Evolutionary conservation across 257 asterid genomes (phyloP), one percentile per base, ranked within the genome.

Genomic region (Pogostemon cablin): DNA sequence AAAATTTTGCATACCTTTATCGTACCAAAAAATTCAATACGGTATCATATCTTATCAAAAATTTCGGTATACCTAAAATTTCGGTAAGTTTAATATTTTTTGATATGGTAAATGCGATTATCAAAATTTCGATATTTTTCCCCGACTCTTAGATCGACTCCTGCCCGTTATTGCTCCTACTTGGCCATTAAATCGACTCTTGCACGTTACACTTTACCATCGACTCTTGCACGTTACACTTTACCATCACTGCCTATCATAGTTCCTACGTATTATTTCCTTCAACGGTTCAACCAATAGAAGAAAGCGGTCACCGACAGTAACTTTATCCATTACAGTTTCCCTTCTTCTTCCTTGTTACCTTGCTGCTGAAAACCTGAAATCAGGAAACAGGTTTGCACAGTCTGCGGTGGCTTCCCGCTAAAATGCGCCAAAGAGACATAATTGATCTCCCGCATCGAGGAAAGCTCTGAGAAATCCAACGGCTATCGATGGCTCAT

Each of bases 401-500:
- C 38, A 57, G 52, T 52, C 70, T 35, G 56, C 52, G 37, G 17
- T 53, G 10, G 48, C 48, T 9, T 62, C 69, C 43, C 73, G 67
- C 78, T 79, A 70, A 39, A 71, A 79, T 79, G 80, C 78, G 75
- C 75, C 57, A 7, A 39, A 6, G 2, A 75, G 56, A 20, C 72
- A 9, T 2, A 44, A 9, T 73, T 72, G 50, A 71, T 72, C 78
- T 37, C 58, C 44, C 20, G 35, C 60, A 17, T 53, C 73, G 59
- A 11, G 62, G 4, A n/a, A 71, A 37, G 48, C 66, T 68, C 76
- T n/a, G 40, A 52, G 68, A 67, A 54, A 73, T 69, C 71, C 25
- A 40, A 73, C 76, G 79, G 65, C 43, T 40, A 3, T 25, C 75
- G 63, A 93, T 93, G 99, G 96, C 99, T 77, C 82, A 88, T 73